These are phyloP conservation scores for Linanthus parryae DNA, from an alignment of 148 eudicot genomes.

Conservation along the genomic window DNA sequence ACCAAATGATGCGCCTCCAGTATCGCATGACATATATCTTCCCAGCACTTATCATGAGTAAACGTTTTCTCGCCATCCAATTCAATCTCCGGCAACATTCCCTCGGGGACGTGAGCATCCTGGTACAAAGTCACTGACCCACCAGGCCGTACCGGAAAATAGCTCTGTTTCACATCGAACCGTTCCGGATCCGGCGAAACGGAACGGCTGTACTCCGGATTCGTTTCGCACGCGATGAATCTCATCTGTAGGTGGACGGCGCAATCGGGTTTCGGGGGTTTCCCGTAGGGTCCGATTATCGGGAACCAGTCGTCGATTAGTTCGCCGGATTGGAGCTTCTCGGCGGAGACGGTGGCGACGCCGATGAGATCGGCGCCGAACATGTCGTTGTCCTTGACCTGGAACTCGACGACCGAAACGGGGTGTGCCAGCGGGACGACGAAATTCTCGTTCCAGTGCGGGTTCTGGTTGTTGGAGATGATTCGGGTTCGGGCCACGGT, in stretches of 20 bases:
- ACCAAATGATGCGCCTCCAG: constrained; percentile 83
- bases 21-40: constrained; percentile 89
- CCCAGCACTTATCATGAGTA: constrained; percentile 74
- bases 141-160: constrained; percentile 68
- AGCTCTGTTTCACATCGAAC: constrained; percentile 42
- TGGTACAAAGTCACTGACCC: constrained; percentile 76
- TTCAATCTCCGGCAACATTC: constrained; percentile 42
- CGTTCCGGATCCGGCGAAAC: constrained; percentile 10
- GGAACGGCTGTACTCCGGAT: constrained; percentile 9
- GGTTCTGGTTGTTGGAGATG: constrained; percentile 43
- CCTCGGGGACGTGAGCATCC: constrained; percentile 72
- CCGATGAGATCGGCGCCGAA: constrained; percentile 87
- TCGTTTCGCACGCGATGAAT: constrained; percentile 30
- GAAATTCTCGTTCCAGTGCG: constrained; percentile 64
- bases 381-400: constrained; percentile 71
- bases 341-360: constrained; percentile 36
- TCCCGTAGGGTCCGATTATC: constrained; percentile 41
- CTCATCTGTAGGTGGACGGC: constrained; percentile 47
- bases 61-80: constrained; percentile 38
- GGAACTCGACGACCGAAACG: background rate
- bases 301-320: constrained; percentile 71
- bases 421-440: constrained; percentile 23
- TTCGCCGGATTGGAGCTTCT: constrained; percentile 31
- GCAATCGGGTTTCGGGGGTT: constrained; percentile 47
- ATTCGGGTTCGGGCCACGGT: constrained; percentile 71